Evolutionary conservation across 805 yeast species (phyloP).

Genomic region (Cyberlindnera euphorbiae): DNA sequence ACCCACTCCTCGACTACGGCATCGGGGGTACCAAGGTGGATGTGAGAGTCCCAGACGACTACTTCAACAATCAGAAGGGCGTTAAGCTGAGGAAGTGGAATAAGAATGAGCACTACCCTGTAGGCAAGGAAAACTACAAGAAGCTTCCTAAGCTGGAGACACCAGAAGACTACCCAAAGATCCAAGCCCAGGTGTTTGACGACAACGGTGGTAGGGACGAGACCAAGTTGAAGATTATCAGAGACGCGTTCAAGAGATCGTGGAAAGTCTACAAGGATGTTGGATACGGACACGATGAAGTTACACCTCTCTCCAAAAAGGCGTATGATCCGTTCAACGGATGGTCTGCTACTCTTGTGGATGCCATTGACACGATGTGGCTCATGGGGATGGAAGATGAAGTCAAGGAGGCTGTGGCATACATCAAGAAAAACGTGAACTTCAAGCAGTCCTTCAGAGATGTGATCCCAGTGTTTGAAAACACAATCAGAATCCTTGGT

Average conservation of each 20-base stretch:
- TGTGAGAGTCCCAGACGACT: constrained; percentile 16
- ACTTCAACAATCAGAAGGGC: constrained; percentile 19
- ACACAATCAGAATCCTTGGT: constrained; percentile 47
- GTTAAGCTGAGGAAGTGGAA: constrained; percentile 16
- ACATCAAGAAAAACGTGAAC: constrained; percentile 31
- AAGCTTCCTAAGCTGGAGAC: constrained; percentile 18
- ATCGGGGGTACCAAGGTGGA: constrained; percentile 10
- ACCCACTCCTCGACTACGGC: constrained; percentile 30
- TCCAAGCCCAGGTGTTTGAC: constrained; percentile 28
- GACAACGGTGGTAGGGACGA: constrained; percentile 27
- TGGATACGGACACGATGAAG: constrained; percentile 45
- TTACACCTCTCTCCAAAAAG: constrained; percentile 33
- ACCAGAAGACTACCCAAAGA: constrained; percentile 19
- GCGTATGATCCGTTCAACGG: constrained; percentile 40
- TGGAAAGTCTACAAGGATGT: constrained; percentile 40
- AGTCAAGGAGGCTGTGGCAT: constrained; percentile 33
- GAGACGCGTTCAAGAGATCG: constrained; percentile 34
- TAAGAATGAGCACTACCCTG: constrained; percentile 19
- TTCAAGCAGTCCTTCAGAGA: constrained; percentile 35
- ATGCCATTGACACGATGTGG: constrained; percentile 46
- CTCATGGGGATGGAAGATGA: constrained; percentile 41
- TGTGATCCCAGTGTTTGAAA: constrained; percentile 46
- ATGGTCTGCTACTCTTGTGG: constrained; percentile 48
- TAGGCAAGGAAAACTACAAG: constrained; percentile 22
- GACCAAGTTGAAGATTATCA: constrained; percentile 29